Conservation (phyloP, 306 rosid species). For the Delonix regia region DNA sequence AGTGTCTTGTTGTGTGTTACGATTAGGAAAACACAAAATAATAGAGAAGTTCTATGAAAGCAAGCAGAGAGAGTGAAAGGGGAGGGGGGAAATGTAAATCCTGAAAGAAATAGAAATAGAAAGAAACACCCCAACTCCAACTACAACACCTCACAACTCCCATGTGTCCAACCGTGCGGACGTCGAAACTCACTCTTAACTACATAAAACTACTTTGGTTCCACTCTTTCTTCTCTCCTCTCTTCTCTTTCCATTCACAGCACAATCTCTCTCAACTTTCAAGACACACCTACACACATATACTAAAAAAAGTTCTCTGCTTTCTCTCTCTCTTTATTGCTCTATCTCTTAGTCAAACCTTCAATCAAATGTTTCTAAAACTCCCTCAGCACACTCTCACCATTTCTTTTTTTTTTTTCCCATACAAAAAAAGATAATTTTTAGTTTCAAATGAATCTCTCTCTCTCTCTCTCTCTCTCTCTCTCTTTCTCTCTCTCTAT, state of each 20-base stretch:
- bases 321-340: too few species aligned
- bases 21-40: too few species aligned
- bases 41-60: too few species aligned
- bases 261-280: neutral
- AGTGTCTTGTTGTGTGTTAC: too few species aligned
- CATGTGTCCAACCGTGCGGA: constrained; percentile 51
- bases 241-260: neutral
- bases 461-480: too few species aligned
- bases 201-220: constrained; percentile 41
- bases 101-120: neutral
- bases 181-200: constrained; percentile 51
- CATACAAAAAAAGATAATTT: neutral
- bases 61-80: too few species aligned
- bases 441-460: neutral
- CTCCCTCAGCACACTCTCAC: neutral
- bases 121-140: neutral
- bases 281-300: neutral
- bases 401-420: neutral
- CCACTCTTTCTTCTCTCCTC: constrained; percentile 37
- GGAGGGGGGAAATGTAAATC: too few species aligned
- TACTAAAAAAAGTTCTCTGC: neutral
- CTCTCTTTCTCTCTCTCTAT: constrained; percentile 16
- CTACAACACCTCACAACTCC: constrained; percentile 2
- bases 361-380: constrained; percentile 38
- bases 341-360: constrained; percentile 35